phyloP scores from a whole-genome alignment of 1,284 basidiomycete genomes.

The Caloboletus firmus region DNA sequence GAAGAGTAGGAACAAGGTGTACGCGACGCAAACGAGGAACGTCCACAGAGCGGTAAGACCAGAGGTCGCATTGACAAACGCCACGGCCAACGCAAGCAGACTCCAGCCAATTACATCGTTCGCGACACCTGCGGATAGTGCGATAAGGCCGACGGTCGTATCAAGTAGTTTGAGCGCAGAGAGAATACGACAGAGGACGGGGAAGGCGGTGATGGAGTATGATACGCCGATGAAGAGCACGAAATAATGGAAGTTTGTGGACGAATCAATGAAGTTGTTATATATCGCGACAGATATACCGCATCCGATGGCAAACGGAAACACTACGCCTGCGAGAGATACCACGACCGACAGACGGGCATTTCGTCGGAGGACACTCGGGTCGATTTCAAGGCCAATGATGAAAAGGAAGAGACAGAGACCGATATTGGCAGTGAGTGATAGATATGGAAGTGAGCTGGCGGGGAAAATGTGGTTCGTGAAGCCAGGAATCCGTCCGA shows the following conservation, averaged over 20 bases:
- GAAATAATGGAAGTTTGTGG: constrained; percentile 80
- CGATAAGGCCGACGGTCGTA: constrained; percentile 90
- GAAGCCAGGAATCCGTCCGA: constrained; percentile 35
- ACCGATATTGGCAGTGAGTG: constrained; percentile 84
- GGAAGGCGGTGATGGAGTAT: constrained; percentile 91
- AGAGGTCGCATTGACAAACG: constrained; percentile 81
- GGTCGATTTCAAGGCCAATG: constrained; percentile 87
- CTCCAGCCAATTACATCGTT: constrained; percentile 84
- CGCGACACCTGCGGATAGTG: constrained; percentile 90
- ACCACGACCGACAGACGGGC: constrained; percentile 62
- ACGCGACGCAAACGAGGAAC: constrained; percentile 78
- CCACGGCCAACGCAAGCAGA: constrained; percentile 82
- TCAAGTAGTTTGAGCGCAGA: constrained; percentile 83
- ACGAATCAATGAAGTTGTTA: constrained; percentile 57
- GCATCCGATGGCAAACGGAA: constrained; percentile 85
- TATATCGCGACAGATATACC: constrained; percentile 88
- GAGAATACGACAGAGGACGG: constrained; percentile 87
- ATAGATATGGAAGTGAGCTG: constrained; percentile 69
- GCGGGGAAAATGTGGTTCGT: constrained; percentile 71
- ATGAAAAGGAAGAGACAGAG: constrained; percentile 89
- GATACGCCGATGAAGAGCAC: constrained; percentile 93
- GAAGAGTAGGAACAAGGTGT: constrained; percentile 77
- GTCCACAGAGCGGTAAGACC: constrained; percentile 80
- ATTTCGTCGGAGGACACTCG: constrained; percentile 76
- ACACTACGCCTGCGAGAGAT: constrained; percentile 64